Evolutionary conservation across 257 asterid genomes (phyloP).

Genomic region (Leptodermis oblonga): DNA sequence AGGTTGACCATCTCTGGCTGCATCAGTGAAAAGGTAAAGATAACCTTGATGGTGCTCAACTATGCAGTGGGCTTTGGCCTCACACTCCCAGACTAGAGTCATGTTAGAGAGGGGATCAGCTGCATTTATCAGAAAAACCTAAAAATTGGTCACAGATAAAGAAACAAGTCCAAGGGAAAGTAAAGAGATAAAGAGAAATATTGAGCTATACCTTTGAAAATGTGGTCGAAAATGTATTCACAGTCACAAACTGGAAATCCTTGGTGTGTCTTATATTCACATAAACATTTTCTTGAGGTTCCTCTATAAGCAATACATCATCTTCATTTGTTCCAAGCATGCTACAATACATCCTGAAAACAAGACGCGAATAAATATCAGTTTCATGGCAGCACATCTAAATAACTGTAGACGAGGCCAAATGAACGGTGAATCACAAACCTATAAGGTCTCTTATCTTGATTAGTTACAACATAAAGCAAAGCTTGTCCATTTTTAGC

Average conservation of each 20-base stretch:
- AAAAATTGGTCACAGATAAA: constrained; percentile 41
- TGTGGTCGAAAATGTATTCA: constrained; percentile 56
- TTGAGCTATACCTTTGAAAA: constrained; percentile 69
- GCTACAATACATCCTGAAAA: constrained; percentile 75
- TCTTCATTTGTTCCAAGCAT: constrained; percentile 62
- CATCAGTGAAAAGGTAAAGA: constrained; percentile 87
- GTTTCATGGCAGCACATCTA: constrained; percentile 15
- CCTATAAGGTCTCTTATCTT: constrained; percentile 84
- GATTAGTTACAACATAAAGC: constrained; percentile 77
- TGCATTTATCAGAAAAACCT: constrained; percentile 91
- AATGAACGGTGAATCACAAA: constrained; percentile 27
- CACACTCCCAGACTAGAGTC: constrained; percentile 83
- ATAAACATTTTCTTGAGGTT: constrained; percentile 60
- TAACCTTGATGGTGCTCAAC: constrained; percentile 93
- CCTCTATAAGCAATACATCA: constrained; percentile 71
- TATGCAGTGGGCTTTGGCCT: constrained; percentile 65
- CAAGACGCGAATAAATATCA: constrained; percentile 15
- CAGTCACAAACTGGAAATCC: constrained; percentile 67
- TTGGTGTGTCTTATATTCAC: constrained; percentile 68
- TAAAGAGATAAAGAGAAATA: constrained; percentile 15
- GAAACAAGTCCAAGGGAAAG: constrained; percentile 19
- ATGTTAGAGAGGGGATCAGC: constrained; percentile 84
- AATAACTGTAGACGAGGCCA: constrained; percentile 11
- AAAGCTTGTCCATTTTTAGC: constrained; percentile 79
- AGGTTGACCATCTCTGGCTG: constrained; percentile 48